Conservation (phyloP, 2,329 filamentous ascomycete genomes). For the Pseudogymnoascus sp. region DNA sequence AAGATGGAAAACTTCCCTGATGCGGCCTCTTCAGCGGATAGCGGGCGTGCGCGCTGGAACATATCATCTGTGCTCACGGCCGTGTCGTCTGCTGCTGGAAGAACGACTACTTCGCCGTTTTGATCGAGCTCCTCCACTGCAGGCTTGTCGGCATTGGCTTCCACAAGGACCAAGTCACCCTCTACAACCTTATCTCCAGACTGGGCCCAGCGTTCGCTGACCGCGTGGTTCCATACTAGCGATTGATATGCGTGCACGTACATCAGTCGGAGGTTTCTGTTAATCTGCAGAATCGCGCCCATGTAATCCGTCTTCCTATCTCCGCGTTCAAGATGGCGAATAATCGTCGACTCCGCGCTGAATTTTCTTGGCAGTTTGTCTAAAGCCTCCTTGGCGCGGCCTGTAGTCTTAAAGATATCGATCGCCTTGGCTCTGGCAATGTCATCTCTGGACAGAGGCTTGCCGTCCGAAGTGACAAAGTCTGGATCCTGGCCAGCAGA, state of each 20-base stretch:
- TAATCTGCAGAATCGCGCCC: constrained; percentile 73
- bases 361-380: constrained; percentile 71
- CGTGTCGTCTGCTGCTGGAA: constrained; percentile 50
- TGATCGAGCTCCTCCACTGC: constrained; percentile 29
- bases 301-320: constrained; percentile 56
- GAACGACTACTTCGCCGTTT: constrained; percentile 37
- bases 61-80: constrained; percentile 45
- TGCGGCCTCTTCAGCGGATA: constrained; percentile 70
- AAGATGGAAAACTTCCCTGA: constrained; percentile 73
- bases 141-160: constrained; percentile 17
- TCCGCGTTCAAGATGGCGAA: constrained; percentile 60
- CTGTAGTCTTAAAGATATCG: constrained; percentile 59
- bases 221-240: constrained; percentile 84
- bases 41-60: constrained; percentile 61
- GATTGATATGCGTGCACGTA: constrained; percentile 97
- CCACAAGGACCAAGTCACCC: constrained; percentile 58
- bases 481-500: constrained; percentile 43
- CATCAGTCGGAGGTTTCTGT: constrained; percentile 78
- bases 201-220: constrained; percentile 69
- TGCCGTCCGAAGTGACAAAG: constrained; percentile 30
- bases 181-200: constrained; percentile 68
- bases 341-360: constrained; percentile 68
- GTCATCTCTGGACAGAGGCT: constrained; percentile 64
- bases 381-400: constrained; percentile 53
- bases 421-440: constrained; percentile 71